phyloP scores from a whole-genome alignment of 805 yeast species.

The Kockiozyma suomiensis region DNA sequence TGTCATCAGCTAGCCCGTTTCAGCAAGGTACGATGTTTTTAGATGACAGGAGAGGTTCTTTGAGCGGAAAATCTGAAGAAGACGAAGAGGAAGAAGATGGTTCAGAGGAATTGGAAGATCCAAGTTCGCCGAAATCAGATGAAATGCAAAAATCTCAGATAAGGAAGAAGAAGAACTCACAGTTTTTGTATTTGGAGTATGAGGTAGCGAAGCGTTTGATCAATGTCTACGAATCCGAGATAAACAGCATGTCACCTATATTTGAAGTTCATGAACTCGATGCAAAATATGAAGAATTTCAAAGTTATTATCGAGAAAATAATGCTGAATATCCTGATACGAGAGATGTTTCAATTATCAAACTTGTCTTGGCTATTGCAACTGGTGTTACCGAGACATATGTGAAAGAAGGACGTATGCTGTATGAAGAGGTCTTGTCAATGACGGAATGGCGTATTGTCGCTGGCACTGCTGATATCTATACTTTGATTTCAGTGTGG shows the following conservation, averaged over 20 bases:
- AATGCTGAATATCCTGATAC: slow-evolving; percentile 1
- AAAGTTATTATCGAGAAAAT: background rate
- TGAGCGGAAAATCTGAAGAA: background rate
- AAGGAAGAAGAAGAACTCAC: background rate
- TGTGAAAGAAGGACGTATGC: slow-evolving; percentile 24
- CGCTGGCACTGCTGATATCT: slow-evolving; percentile 29
- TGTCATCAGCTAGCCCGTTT: slow-evolving; percentile 15
- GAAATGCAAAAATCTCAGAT: background rate
- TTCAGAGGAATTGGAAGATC: slow-evolving; percentile 4
- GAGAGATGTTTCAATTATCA: slow-evolving; percentile 21
- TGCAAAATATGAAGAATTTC: slow-evolving; percentile 29
- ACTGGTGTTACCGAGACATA: slow-evolving; percentile 24
- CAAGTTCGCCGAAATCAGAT: slow-evolving; percentile 6
- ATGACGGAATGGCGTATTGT: slow-evolving; percentile 23
- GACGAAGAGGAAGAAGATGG: slow-evolving; percentile 8
- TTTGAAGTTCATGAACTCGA: slow-evolving; percentile 33
- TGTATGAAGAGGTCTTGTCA: slow-evolving; percentile 33
- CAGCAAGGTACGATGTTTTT: slow-evolving; percentile 2
- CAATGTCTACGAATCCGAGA: slow-evolving; percentile 35
- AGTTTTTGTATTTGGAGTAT: slow-evolving; percentile 17
- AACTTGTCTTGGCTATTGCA: slow-evolving; percentile 35
- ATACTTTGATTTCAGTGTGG: slow-evolving; percentile 23
- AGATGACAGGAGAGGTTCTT: background rate
- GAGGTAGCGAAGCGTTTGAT: slow-evolving; percentile 25
- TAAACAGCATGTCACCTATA: slow-evolving; percentile 38